Evolutionary conservation across 208 protist species (phyloP).

Genomic region (Acanthamoeba quina): DNA sequence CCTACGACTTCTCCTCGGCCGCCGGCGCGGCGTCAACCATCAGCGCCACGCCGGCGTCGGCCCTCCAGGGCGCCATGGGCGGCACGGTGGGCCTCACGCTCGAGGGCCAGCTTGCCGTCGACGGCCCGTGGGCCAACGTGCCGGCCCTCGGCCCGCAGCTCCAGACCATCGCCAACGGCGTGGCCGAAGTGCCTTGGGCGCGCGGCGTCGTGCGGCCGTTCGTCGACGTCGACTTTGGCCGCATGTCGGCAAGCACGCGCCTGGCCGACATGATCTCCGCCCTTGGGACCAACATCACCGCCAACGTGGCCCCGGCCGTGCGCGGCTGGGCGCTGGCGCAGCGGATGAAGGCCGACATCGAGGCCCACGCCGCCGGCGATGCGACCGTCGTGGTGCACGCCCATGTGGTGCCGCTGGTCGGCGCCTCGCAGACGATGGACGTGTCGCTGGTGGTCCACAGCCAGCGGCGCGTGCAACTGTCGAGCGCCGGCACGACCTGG

Average conservation of each 20-base stretch:
- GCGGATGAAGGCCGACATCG: background rate
- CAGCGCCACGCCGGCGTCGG: background rate
- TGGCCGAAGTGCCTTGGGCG: background rate
- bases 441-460: slow-evolving; percentile 8
- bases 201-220: slow-evolving; percentile 17
- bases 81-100: background rate
- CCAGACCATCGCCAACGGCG: background rate
- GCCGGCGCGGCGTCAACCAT: background rate
- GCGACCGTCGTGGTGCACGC: background rate
- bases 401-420: background rate
- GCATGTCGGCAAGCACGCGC: background rate
- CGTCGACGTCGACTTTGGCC: background rate
- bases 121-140: background rate
- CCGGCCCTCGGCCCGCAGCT: background rate
- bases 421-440: background rate
- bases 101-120: background rate
- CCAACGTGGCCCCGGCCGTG: background rate
- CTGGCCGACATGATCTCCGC: background rate
- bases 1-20: slow-evolving; percentile 2
- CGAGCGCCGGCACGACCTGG: background rate
- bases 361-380: background rate
- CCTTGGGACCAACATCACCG: background rate
- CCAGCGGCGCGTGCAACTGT: background rate
- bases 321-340: background rate
- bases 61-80: background rate